Base-by-base conservation (phyloP, 176 grass and related monocot species). In the Raddia guianensis region DNA sequence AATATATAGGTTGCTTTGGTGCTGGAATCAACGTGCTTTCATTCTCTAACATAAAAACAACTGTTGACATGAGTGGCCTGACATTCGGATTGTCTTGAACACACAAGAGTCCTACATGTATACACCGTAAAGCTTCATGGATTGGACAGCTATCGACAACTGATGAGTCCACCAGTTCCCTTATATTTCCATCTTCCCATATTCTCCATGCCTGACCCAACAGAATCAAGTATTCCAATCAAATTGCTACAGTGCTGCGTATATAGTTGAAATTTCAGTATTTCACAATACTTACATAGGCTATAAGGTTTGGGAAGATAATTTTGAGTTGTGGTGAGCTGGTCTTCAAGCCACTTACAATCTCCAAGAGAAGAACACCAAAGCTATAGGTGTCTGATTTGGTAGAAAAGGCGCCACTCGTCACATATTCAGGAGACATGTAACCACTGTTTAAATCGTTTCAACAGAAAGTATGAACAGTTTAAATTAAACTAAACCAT, bases 361-460 rank as follows among this genome's bases (percentile, higher is more conserved):
- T 90, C 73, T 93, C 91, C 72, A 93, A 57, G 5, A 93, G 35
- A 11, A 93, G 59, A 66, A 85, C 91, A 50, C 87, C 91, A 35
- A 87, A 93, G 59, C 87, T 90, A 75, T 84, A 93, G 11, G 86
- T 83, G 54, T 90, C 87, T 0, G 87, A 87, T 52, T 90, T 93
- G 27, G 83, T 65, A 45, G 87, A 93, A 85, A 90, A 86, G n/a
- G 63, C 11, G 0, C 91, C 91, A 1, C 65, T 44, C 88, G 67
- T 90, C 16, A 58, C 87, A 80, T 93, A 93, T 70, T 93, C 87
- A 19, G 91, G 91, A 16, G 91, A 87, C 91, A 93, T 90, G 47
- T 93, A 90, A 35, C 91, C 85, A 8, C 87, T 93, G 44, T 11
- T 77, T 51, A 14, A 70, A 78, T n/a, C 10, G 12, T 16, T 60